These are phyloP conservation scores for Thermothielavioides terrestris DNA, from an alignment of 495 filamentous ascomycete genomes.

Conservation along the genomic window DNA sequence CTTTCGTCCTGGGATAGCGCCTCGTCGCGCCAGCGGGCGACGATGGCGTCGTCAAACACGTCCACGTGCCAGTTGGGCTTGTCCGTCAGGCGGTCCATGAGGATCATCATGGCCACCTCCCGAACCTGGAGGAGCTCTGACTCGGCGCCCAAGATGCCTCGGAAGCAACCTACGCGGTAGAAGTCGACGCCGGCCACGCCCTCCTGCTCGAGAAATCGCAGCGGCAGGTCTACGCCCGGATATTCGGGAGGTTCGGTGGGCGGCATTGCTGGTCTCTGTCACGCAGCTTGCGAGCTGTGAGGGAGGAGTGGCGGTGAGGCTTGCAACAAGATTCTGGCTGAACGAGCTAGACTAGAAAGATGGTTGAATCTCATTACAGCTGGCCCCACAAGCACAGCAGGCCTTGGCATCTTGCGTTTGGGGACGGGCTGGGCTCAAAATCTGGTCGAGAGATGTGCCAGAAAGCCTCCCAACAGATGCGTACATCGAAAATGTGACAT, in stretches of 20 bases:
- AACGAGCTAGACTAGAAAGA: not conserved
- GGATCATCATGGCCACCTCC: slow-evolving; percentile 32
- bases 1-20: slow-evolving; percentile 21
- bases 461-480: too few species aligned
- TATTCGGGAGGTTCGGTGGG: not conserved
- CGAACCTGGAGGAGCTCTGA: slow-evolving; percentile 21
- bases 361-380: not conserved
- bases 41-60: slow-evolving; percentile 43
- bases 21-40: slow-evolving; percentile 32
- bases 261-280: not conserved
- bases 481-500: too few species aligned
- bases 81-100: slow-evolving; percentile 33
- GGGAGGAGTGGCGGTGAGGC: not conserved
- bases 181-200: not conserved
- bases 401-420: too few species aligned
- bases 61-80: slow-evolving; percentile 48
- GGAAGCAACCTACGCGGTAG: slow-evolving; percentile 13
- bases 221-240: slow-evolving; percentile 3
- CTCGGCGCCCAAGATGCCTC: not conserved
- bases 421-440: too few species aligned
- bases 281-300: not conserved
- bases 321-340: not conserved
- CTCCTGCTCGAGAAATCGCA: not conserved
- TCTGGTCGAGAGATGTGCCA: too few species aligned
- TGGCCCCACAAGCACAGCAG: too few species aligned